Base-by-base conservation (phyloP, 2,329 filamentous ascomycete genomes). In the Lecanicillium sp. region DNA sequence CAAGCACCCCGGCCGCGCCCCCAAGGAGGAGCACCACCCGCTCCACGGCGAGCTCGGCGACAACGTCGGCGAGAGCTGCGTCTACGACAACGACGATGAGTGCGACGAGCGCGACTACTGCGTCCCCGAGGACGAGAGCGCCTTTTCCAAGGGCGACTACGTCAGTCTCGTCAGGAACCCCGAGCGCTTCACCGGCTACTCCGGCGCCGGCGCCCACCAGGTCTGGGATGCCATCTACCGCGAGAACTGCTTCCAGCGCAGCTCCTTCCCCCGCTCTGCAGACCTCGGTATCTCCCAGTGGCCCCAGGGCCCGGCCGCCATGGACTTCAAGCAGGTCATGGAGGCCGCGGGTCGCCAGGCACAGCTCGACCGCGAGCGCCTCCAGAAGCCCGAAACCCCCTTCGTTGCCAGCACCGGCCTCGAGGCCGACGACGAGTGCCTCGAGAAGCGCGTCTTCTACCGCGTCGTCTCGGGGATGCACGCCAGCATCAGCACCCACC, bases 371-470 rank as follows among this genome's bases (percentile, higher is more conserved):
- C 73, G 84, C 48, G 59, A 66, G 42, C 65, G 65, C 4, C 57
- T 61, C 27, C 52, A 60, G 21, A 59, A 71, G 33, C 74, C 77
- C 23, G 74, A 79, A 51, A 74, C 74, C 3, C 75, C 77, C 1
- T 80, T 83, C 41, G 75, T 82, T 40, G 75, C 81, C 42, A 77
- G 78, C 58, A 80, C 79, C 7, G 78, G 79, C 0, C 72, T 91
- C 42, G 87, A 93, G 55, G 75, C 83, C 40, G 90, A 95, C 56
- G 90, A 96, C 57, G 87, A 95, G 62, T 98, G 93, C 60, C 71
- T 98, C 20, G 93, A 98, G 73, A 97, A 98, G 76, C 86, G 93
- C n/a, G 93, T 97, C 30, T 98, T 98, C 66, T 93, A 97, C 69
- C 81, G 90, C 6, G 83, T 98, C 54, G 82, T 98, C 53, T 95